These are phyloP conservation scores for Fraxinus albicans DNA, from an alignment of 305 asterid species.

Conservation along the genomic window DNA sequence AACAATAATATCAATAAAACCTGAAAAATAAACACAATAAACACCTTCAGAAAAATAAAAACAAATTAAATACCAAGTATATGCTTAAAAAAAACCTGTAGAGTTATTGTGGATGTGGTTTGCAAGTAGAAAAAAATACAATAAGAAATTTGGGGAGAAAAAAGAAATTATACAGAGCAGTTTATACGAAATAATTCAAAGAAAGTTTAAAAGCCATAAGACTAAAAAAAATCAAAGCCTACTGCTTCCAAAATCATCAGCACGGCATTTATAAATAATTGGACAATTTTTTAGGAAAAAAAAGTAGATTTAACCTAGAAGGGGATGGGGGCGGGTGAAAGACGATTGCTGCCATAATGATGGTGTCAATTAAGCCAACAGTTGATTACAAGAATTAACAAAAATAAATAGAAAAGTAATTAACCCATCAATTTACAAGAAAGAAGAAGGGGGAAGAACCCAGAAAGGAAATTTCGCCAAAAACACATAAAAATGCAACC, in stretches of 20 bases:
- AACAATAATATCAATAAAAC: slow-evolving; percentile 58
- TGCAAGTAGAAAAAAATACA: background rate
- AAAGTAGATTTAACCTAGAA: background rate
- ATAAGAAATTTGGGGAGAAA: background rate
- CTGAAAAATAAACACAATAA: slow-evolving; percentile 39
- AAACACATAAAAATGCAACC: background rate
- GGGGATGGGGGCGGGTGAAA: background rate
- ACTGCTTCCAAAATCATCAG: slow-evolving; percentile 20
- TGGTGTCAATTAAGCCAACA: slow-evolving; percentile 11
- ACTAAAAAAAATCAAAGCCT: slow-evolving; percentile 3
- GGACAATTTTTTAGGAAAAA: background rate
- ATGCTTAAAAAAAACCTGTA: background rate
- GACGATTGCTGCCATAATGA: background rate
- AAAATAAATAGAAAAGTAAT: background rate
- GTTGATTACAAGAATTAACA: slow-evolving; percentile 4
- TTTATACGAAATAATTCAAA: slow-evolving; percentile 23
- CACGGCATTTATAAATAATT: background rate
- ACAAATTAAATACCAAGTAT: background rate
- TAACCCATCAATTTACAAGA: background rate
- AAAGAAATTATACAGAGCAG: background rate
- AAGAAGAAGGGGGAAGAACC: background rate
- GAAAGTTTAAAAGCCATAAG: slow-evolving; percentile 21
- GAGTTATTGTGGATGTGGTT: background rate
- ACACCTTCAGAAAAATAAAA: slow-evolving; percentile 9
- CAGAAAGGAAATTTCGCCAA: slow-evolving; percentile 23